Conservation (phyloP, 495 filamentous ascomycete genomes). For the Penicillium alfredii region DNA sequence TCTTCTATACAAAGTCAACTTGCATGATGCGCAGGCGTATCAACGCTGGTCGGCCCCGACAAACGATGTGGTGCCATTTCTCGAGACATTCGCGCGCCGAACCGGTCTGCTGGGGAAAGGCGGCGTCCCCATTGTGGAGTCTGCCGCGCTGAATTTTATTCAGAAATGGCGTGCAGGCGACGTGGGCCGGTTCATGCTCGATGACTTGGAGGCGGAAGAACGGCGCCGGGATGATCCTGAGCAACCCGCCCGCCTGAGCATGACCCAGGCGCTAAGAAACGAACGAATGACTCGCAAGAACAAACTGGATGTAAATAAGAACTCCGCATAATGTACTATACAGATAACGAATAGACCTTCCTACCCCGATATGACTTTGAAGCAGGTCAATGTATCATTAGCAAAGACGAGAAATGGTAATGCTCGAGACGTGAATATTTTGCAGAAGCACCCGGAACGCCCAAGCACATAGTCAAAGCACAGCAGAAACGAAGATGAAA, state of each 20-base stretch:
- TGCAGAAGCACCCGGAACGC: slow-evolving; percentile 24
- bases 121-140: slow-evolving; percentile 63
- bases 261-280: slow-evolving; percentile 38
- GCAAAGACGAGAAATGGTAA: slow-evolving; percentile 8
- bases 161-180: slow-evolving; percentile 75
- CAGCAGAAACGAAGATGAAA: slow-evolving; percentile 11
- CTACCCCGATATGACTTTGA: no score
- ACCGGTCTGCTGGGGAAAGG: slow-evolving; percentile 75
- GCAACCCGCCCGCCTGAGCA: slow-evolving; percentile 32
- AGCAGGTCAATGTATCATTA: no score
- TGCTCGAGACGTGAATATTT: slow-evolving; percentile 20
- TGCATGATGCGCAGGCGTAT: slow-evolving; percentile 53
- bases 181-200: slow-evolving; percentile 72
- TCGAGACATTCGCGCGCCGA: slow-evolving; percentile 60
- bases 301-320: slow-evolving; percentile 20
- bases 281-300: slow-evolving; percentile 33
- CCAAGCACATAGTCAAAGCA: slow-evolving; percentile 9
- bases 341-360: no score
- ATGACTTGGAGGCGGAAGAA: slow-evolving; percentile 61
- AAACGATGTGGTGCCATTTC: slow-evolving; percentile 68
- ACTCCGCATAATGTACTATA: slow-evolving; percentile 19
- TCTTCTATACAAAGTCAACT: slow-evolving; percentile 77
- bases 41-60: slow-evolving; percentile 62
- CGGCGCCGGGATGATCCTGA: slow-evolving; percentile 35
- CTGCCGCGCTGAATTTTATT: slow-evolving; percentile 75